Evolutionary conservation across 2,329 filamentous ascomycete genomes (phyloP).

Genomic region (Thielaviopsis ethacetica): DNA sequence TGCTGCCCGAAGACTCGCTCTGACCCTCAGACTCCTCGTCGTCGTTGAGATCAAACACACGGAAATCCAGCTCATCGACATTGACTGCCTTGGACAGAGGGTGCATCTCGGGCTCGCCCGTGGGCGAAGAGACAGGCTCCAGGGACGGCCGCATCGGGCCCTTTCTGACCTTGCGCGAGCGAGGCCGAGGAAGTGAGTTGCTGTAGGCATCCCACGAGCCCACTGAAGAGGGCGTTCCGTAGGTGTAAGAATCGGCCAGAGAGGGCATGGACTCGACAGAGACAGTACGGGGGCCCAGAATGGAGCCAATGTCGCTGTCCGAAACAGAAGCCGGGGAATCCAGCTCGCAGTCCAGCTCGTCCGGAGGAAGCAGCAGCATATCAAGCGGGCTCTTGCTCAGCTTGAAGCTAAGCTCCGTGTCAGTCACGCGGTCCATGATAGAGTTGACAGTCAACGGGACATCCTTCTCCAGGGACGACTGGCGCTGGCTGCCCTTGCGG

Average conservation of each 20-base stretch:
- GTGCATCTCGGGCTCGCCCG: constrained; percentile 33
- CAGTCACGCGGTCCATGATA: constrained; percentile 8
- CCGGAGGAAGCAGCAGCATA: constrained; percentile 41
- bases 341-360: constrained; percentile 35
- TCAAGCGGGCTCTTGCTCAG: constrained; percentile 40
- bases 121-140: constrained; percentile 39
- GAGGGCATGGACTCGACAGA: constrained; percentile 48
- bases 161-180: constrained; percentile 16
- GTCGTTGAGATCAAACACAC: constrained; percentile 14
- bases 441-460: constrained; percentile 5
- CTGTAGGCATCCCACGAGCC: constrained; percentile 26
- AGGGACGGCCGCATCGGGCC: constrained; percentile 29
- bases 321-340: constrained; percentile 21
- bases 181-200: constrained; percentile 1
- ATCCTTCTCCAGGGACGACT: constrained; percentile 37
- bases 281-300: constrained; percentile 35
- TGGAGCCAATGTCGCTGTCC: constrained; percentile 34
- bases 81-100: constrained; percentile 32
- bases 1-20: constrained; percentile 1
- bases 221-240: constrained; percentile 31
- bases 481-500: constrained; percentile 18
- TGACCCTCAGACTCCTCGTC: background rate
- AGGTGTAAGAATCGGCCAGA: constrained; percentile 36
- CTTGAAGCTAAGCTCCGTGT: constrained; percentile 32
- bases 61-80: constrained; percentile 30